Percentiles rank a stretch among this genome's conserved stretches.
Evolutionary conservation across 2,329 filamentous ascomycete species (phyloP).

Genomic region (Dendryphion nanum): DNA sequence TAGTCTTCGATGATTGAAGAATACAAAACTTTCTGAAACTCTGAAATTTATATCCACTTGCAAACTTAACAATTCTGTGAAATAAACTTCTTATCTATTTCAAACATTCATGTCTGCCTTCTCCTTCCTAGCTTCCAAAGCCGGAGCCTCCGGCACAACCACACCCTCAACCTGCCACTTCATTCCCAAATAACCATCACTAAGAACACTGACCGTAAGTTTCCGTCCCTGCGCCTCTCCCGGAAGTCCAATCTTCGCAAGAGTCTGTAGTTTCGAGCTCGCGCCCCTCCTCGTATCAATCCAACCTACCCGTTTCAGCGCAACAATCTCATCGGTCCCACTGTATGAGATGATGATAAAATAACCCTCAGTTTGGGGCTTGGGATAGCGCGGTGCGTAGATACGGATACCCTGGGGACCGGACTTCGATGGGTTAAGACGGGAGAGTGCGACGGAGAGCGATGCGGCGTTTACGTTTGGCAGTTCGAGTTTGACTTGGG

Average conservation of each 20-base stretch:
- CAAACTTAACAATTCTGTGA: too few relatives aligned
- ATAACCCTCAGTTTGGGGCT: slow-evolving; percentile 91
- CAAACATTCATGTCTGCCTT: too few relatives aligned
- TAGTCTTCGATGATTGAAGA: neutral
- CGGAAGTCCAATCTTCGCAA: slow-evolving; percentile 61
- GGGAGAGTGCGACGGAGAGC: slow-evolving; percentile 62
- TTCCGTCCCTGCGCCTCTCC: slow-evolving; percentile 54
- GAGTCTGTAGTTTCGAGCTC: slow-evolving; percentile 49
- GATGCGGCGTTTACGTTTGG: slow-evolving; percentile 61
- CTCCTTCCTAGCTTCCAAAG: slow-evolving; percentile 28
- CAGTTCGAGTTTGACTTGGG: slow-evolving; percentile 64
- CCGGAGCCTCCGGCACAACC: slow-evolving; percentile 47
- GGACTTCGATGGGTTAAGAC: slow-evolving; percentile 57
- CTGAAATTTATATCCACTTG: neutral
- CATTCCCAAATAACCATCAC: slow-evolving; percentile 85
- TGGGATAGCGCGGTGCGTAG: slow-evolving; percentile 86
- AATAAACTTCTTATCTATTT: too few relatives aligned
- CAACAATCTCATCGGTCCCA: slow-evolving; percentile 72
- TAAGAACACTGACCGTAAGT: slow-evolving; percentile 74
- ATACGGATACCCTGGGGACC: slow-evolving; percentile 62
- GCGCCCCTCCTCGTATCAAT: slow-evolving; percentile 29
- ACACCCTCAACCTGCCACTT: slow-evolving; percentile 56
- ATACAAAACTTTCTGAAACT: neutral
- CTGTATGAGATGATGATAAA: slow-evolving; percentile 76
- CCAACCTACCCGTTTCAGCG: slow-evolving; percentile 85